phyloP scores from a whole-genome alignment of 2,329 filamentous ascomycete genomes.

The Thelonectria rubi region DNA sequence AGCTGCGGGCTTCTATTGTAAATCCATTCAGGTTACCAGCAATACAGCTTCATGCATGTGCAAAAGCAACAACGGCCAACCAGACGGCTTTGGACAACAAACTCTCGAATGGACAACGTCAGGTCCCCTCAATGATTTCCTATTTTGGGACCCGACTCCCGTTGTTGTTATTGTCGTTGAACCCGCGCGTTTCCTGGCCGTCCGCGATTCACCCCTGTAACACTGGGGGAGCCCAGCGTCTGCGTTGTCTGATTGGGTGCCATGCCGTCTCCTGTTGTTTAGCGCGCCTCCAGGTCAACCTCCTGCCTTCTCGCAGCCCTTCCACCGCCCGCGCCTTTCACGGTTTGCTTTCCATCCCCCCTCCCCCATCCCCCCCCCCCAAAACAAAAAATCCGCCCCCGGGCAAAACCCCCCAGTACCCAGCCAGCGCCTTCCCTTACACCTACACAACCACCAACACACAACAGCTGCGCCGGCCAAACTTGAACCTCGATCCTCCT shows the following conservation, averaged over 20 bases:
- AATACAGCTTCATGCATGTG: neutral
- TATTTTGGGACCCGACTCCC: conserved; percentile 32
- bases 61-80: neutral
- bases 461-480: conserved; percentile 29
- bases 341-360: conserved; percentile 23
- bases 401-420: conserved; percentile 29
- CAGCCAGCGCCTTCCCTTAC: conserved; percentile 3
- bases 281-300: conserved; percentile 43
- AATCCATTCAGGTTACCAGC: neutral
- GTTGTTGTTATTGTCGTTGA: conserved; percentile 41
- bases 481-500: conserved; percentile 32
- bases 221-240: conserved; percentile 26
- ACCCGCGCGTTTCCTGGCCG: conserved; percentile 43
- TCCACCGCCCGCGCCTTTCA: conserved; percentile 34
- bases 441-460: conserved; percentile 9
- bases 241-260: conserved; percentile 36
- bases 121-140: conserved; percentile 25
- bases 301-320: conserved; percentile 30
- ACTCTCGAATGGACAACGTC: conserved; percentile 22
- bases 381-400: neutral
- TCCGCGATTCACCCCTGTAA: conserved; percentile 36
- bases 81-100: conserved; percentile 12
- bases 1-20: neutral
- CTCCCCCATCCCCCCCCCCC: conserved; percentile 33
- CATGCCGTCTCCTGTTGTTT: conserved; percentile 17